Evolutionary conservation across 1,284 basidiomycete species (phyloP).

Genomic region (Ustilago hordei): DNA sequence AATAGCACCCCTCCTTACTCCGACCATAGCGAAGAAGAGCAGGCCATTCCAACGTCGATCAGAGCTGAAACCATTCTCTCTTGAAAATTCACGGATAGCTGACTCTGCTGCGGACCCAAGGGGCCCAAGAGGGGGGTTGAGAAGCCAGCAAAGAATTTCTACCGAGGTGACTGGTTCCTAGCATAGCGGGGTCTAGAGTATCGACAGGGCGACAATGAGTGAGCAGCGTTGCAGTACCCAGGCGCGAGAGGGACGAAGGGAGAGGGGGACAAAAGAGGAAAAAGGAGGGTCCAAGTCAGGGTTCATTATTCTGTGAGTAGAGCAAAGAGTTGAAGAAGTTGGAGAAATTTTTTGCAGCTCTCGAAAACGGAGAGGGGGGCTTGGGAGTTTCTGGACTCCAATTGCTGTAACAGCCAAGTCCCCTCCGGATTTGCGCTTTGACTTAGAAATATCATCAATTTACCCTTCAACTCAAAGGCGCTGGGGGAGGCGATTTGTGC

Average conservation of each 20-base stretch:
- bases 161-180: background rate
- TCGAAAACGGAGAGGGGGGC: too few species aligned
- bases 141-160: conserved; percentile 4
- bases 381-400: too few species aligned
- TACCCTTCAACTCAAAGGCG: too few species aligned
- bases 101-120: background rate
- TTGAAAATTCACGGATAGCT: background rate
- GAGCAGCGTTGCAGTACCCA: background rate
- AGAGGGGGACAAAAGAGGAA: background rate
- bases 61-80: conserved; percentile 4
- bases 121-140: background rate
- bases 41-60: background rate
- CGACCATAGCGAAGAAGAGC: background rate
- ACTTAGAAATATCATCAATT: too few species aligned
- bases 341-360: too few species aligned
- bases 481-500: too few species aligned
- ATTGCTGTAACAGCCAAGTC: too few species aligned
- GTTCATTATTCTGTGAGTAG: background rate
- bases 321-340: too few species aligned
- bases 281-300: conserved; percentile 5
- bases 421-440: too few species aligned
- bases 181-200: conserved; percentile 1
- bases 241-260: background rate
- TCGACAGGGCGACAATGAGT: conserved; percentile 1
- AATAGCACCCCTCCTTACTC: background rate